Base-by-base conservation (phyloP, 192 early-diverging fungal species). In the Umbelopsis ramanniana region DNA sequence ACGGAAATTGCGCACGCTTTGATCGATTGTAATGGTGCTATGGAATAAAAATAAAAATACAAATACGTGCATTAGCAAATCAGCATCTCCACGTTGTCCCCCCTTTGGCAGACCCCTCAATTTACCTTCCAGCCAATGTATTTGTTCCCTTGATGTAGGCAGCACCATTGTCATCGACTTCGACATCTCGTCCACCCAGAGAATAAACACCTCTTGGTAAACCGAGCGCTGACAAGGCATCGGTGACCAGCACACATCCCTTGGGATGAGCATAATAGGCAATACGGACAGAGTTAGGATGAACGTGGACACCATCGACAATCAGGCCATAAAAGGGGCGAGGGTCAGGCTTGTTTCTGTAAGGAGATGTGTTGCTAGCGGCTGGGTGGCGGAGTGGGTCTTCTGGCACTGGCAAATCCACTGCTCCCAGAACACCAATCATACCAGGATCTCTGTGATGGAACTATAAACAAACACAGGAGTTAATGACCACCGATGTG, bases 391-490 rank as follows among this genome's bases (percentile, higher is more conserved):
- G 38, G 11, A 35, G 19, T 22, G 53, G 29, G 5, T 22, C 15
- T n/a, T 23, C 60, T 10, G 79, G 79, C 0, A 69, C 24, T 24
- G 75, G 79, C n/a, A 81, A 55, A 38, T 81, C 63, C 19, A 78
- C 74, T 0, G 85, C 82, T 33, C 92, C 92, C n/a, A 95, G 79
- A 8, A 94, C 73, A 23, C 93, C 93, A 66, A 94, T 86, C 54
- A 93, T 79, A 50, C 93, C 93, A 6, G 93, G 93, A 74, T 95
- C 93, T 57, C 93, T 89, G 79, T 95, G 93, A 79, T 95, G 93
- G 77, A 95, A 95, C 69, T 90, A 72, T 46, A 40, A 11, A 29
- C 3, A 15, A 38, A 33, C 8, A 29, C 24, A 7, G 22, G n/a
- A 40, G 4, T n/a, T n/a, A n/a, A n/a, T n/a, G n/a, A n/a, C n/a